phyloP scores from a whole-genome alignment of 257 asterid species.

The Jaltomata sinuosa region DNA sequence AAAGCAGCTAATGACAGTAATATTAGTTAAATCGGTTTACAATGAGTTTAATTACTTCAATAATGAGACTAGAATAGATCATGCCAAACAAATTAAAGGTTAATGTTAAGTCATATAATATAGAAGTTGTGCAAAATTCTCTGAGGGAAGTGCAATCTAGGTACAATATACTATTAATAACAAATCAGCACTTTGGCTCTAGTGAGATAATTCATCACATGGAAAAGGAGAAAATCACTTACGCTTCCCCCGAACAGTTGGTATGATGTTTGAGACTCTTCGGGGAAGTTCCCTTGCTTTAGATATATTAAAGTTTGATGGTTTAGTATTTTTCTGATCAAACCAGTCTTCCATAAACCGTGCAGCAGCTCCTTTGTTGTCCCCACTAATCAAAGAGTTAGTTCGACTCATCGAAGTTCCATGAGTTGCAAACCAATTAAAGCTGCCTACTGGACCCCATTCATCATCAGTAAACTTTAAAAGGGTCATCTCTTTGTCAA shows the following conservation, averaged over 20 bases:
- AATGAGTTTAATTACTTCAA: background rate
- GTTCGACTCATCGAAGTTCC: constrained; percentile 99
- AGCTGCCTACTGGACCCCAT: constrained; percentile 99
- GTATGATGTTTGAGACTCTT: constrained; percentile 81
- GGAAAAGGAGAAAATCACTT: constrained; percentile 26
- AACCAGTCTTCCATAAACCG: constrained; percentile 99
- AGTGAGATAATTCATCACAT: background rate
- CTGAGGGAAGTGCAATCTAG: background rate
- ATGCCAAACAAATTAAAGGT: background rate
- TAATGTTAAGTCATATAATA: background rate
- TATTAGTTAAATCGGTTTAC: background rate
- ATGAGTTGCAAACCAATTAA: constrained; percentile 98
- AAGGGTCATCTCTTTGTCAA: constrained; percentile 91
- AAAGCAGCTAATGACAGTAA: background rate
- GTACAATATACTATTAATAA: background rate
- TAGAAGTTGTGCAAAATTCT: background rate
- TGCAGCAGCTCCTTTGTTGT: constrained; percentile 99
- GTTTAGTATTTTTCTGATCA: constrained; percentile 37
- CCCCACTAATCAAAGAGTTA: constrained; percentile 91
- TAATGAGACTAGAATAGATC: background rate
- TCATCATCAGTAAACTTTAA: constrained; percentile 81
- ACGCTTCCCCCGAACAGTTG: constrained; percentile 48
- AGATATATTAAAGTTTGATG: constrained; percentile 12
- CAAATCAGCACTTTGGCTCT: background rate
- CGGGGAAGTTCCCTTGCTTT: constrained; percentile 32